Percentiles rank a stretch among this genome's conserved stretches.
These are phyloP conservation scores for Hymenotorrendiella dingleyae DNA, from an alignment of 2,329 filamentous ascomycete species.

Conservation along the genomic window DNA sequence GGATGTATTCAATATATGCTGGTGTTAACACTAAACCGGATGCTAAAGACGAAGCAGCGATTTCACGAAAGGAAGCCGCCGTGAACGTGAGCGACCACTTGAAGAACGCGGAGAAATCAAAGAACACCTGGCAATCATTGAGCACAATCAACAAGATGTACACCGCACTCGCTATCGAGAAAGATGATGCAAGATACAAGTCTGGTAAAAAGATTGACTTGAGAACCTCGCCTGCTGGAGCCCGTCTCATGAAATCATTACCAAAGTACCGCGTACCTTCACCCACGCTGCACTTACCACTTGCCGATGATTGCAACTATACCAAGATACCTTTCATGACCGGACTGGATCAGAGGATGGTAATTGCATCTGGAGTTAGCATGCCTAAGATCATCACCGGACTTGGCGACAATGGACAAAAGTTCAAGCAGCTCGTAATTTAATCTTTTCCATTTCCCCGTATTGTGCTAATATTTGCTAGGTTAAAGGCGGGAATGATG, in stretches of 20 bases:
- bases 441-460: neutral
- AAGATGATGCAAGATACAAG: slow-evolving; percentile 60
- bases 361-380: slow-evolving; percentile 84
- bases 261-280: slow-evolving; percentile 70
- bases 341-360: slow-evolving; percentile 68
- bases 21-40: slow-evolving; percentile 64
- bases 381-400: slow-evolving; percentile 90
- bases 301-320: slow-evolving; percentile 71
- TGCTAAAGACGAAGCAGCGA: slow-evolving; percentile 66
- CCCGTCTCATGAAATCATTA: slow-evolving; percentile 56
- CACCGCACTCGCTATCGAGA: slow-evolving; percentile 58
- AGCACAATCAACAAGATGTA: slow-evolving; percentile 67
- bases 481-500: slow-evolving; percentile 93
- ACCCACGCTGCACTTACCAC: slow-evolving; percentile 77
- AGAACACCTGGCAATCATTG: slow-evolving; percentile 61
- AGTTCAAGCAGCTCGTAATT: slow-evolving; percentile 76
- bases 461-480: slow-evolving; percentile 29
- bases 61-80: slow-evolving; percentile 69
- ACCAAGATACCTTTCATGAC: slow-evolving; percentile 66
- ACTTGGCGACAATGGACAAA: slow-evolving; percentile 67
- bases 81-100: slow-evolving; percentile 57
- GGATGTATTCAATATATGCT: slow-evolving; percentile 94
- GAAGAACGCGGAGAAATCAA: slow-evolving; percentile 43
- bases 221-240: slow-evolving; percentile 57
- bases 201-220: slow-evolving; percentile 58